A percentile compares a stretch with the other conserved stretches of the same genome.
Conservation (phyloP, 106 monocot species). For the Chionographis japonica region DNA sequence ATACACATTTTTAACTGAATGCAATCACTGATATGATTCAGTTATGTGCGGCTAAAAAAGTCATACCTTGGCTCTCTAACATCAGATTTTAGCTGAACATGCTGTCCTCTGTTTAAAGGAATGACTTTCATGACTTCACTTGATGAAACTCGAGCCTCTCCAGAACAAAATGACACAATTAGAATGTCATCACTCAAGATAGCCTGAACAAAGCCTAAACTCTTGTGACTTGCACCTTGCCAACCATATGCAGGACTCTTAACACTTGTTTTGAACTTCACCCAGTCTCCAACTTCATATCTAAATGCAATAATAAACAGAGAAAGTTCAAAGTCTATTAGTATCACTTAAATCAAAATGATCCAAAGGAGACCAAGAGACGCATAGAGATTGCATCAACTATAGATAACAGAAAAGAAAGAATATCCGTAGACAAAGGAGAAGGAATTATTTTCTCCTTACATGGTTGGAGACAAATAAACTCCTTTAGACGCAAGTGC, state of each 20-base stretch:
- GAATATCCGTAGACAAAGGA: not conserved
- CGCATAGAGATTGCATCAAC: not conserved
- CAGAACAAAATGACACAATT: constrained; percentile 83
- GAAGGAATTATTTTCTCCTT: constrained; percentile 17
- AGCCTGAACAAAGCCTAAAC: constrained; percentile 88
- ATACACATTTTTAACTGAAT: too few relatives aligned
- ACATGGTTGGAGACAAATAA: constrained; percentile 90
- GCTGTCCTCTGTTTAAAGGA: constrained; percentile 91
- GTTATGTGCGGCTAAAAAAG: not conserved
- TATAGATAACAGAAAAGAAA: not conserved
- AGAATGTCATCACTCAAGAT: constrained; percentile 48
- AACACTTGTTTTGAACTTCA: constrained; percentile 74
- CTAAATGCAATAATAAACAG: constrained; percentile 25
- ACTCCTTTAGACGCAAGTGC: constrained; percentile 76
- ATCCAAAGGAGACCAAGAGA: not conserved
- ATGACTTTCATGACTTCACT: constrained; percentile 85
- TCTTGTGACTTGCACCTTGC: constrained; percentile 81
- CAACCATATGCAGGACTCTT: constrained; percentile 65
- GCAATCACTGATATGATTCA: too few relatives aligned
- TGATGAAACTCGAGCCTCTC: constrained; percentile 66
- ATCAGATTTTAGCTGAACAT: constrained; percentile 83
- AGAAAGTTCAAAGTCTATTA: constrained; percentile 2
- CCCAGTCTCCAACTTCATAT: constrained; percentile 92
- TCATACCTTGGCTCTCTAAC: constrained; percentile 78
- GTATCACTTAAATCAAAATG: not conserved